A percentile compares a stretch with the other conserved stretches of the same genome.
Conservation (phyloP, 345 rosid species). For the Microcos paniculata region DNA sequence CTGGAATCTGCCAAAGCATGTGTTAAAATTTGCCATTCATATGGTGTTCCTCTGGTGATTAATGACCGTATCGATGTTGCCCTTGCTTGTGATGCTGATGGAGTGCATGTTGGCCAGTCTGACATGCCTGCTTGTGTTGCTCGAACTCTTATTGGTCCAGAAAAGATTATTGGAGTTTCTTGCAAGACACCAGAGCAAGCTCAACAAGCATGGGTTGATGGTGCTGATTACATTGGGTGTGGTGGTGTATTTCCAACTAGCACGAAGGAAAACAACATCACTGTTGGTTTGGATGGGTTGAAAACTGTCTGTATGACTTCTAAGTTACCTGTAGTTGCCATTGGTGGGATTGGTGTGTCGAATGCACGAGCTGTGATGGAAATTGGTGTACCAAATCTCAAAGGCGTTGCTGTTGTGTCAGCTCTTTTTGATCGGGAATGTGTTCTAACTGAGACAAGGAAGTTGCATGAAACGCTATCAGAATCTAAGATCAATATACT, state of each 20-base stretch:
- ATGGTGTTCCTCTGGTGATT: constrained; percentile 66
- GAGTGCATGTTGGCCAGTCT: constrained; percentile 89
- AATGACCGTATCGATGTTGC: constrained; percentile 89
- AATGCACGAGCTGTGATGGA: constrained; percentile 61
- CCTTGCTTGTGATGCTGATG: constrained; percentile 83
- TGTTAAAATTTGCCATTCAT: constrained; percentile 49
- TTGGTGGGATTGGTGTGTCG: constrained; percentile 74
- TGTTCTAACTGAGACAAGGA: constrained; percentile 44
- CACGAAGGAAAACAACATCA: constrained; percentile 71
- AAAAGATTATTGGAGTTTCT: constrained; percentile 82
- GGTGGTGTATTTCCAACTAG: constrained; percentile 84
- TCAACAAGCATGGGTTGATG: constrained; percentile 76
- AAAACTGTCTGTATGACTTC: constrained; percentile 70
- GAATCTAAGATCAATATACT: constrained; percentile 20
- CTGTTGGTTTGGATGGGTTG: constrained; percentile 84
- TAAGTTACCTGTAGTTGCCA: constrained; percentile 83
- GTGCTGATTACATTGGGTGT: constrained; percentile 91
- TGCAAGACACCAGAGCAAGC: constrained; percentile 91
- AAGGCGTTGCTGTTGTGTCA: constrained; percentile 86
- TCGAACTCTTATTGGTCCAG: constrained; percentile 80
- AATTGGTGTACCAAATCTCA: constrained; percentile 48
- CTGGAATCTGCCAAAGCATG: constrained; percentile 74
- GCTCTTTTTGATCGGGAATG: constrained; percentile 74
- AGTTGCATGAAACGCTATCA: constrained; percentile 45
- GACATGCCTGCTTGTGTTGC: constrained; percentile 68